Evolutionary conservation across 495 filamentous ascomycete species (phyloP).

Genomic region (Penicillium antarcticum): DNA sequence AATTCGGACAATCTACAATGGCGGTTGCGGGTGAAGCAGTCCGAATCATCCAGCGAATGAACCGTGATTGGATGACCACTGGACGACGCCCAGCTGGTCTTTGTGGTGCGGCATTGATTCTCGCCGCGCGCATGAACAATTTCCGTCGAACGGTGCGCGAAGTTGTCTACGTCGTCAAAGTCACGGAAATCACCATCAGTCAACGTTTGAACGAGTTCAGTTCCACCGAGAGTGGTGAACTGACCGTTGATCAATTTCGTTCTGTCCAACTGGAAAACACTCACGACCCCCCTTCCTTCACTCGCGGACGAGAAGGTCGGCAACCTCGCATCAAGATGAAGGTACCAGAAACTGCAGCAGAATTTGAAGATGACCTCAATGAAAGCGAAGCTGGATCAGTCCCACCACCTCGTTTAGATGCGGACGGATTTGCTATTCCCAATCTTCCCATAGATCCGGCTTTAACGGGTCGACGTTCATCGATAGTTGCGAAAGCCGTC

Average conservation of each 20-base stretch:
- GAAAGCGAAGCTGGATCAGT: constrained; percentile 17
- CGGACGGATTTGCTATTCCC: constrained; percentile 48
- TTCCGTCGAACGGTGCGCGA: constrained; percentile 88
- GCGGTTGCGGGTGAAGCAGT: constrained; percentile 83
- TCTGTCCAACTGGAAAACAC: constrained; percentile 60
- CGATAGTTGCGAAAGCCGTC: constrained; percentile 17
- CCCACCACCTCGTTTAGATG: constrained; percentile 39
- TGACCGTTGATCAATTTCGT: constrained; percentile 86
- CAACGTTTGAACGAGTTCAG: constrained; percentile 89
- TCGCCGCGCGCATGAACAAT: constrained; percentile 96
- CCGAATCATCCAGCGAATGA: constrained; percentile 86
- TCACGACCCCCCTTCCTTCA: constrained; percentile 81
- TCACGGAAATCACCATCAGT: constrained; percentile 84
- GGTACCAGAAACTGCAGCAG: constrained; percentile 46
- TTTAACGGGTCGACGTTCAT: constrained; percentile 26
- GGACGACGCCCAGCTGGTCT: constrained; percentile 91
- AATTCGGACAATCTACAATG: constrained; percentile 74
- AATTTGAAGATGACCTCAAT: constrained; percentile 36
- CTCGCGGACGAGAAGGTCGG: constrained; percentile 54
- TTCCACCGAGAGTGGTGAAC: constrained; percentile 67
- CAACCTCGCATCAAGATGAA: constrained; percentile 35
- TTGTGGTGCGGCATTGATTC: constrained; percentile 88
- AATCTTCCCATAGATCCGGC: constrained; percentile 45
- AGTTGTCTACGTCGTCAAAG: constrained; percentile 93
- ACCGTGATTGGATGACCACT: constrained; percentile 90